phyloP scores from a whole-genome alignment of 1,139 yeast genomes.

The Saccharomyces uvarum region DNA sequence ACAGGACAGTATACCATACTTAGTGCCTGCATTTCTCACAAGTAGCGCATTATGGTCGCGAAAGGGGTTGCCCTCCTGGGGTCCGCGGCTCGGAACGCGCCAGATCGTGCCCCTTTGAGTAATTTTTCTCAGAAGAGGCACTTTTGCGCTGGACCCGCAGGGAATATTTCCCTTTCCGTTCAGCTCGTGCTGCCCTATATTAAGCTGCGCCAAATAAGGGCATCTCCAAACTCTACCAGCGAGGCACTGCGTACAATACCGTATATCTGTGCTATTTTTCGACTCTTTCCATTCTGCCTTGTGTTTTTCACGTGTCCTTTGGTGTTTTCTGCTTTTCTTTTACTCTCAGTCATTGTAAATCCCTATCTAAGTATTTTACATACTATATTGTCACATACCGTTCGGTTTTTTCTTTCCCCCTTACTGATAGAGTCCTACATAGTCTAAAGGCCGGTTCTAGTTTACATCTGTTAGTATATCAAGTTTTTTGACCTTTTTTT shows the following conservation, averaged over 20 bases:
- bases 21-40: not conserved
- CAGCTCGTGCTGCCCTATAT: not conserved
- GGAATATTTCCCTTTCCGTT: not conserved
- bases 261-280: not conserved
- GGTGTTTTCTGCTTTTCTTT: not conserved
- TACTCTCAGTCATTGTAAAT: not conserved
- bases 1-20: not conserved
- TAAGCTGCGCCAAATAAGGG: not conserved
- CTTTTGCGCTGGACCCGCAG: not conserved
- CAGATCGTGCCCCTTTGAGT: not conserved
- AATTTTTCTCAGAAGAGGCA: not conserved
- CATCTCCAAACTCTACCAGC: not conserved
- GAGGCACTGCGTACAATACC: not conserved
- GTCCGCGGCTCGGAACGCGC: slow-evolving; percentile 33
- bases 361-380: not conserved
- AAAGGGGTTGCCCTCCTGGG: not conserved
- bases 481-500: not conserved
- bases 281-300: not conserved
- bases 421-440: not conserved
- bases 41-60: not conserved
- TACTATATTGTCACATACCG: not conserved
- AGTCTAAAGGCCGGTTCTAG: not conserved
- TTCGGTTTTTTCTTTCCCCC: not conserved
- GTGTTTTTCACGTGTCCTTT: not conserved
- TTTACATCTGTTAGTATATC: not conserved